Evolutionary conservation across 2,329 filamentous ascomycete genomes (phyloP).

Genomic region (Zasmidium angulare): DNA sequence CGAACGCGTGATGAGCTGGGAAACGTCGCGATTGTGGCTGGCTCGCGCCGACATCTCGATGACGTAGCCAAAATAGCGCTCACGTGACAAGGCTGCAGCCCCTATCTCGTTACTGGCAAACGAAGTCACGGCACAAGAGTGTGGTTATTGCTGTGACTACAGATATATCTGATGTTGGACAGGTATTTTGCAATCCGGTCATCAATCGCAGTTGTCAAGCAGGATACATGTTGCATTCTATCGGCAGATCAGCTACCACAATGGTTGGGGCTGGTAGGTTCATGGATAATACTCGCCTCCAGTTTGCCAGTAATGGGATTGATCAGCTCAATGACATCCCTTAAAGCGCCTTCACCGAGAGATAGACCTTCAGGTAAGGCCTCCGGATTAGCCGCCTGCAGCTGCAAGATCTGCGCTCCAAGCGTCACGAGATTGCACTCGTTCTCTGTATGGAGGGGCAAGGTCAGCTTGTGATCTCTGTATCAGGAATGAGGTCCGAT

Average conservation of each 20-base stretch:
- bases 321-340: constrained; percentile 4
- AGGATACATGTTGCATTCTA: constrained; percentile 5
- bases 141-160: too few species aligned
- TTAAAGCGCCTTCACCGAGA: constrained; percentile 1
- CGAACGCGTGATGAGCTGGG: too few species aligned
- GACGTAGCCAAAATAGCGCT: background rate
- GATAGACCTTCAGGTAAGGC: constrained; percentile 4
- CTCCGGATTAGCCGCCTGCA: constrained; percentile 2
- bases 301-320: constrained; percentile 3
- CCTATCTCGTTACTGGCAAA: too few species aligned
- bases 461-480: too few species aligned
- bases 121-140: too few species aligned
- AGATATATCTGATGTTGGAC: too few species aligned
- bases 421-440: background rate
- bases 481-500: too few species aligned
- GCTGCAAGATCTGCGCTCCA: background rate
- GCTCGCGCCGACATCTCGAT: background rate
- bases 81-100: background rate
- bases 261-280: too few species aligned
- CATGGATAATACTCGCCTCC: background rate
- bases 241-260: background rate
- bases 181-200: background rate
- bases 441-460: background rate
- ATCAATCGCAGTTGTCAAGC: background rate
- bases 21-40: too few species aligned